Evolutionary conservation across 352 stramenopile genomes (phyloP).

Genomic region (Phytophthora constricta): DNA sequence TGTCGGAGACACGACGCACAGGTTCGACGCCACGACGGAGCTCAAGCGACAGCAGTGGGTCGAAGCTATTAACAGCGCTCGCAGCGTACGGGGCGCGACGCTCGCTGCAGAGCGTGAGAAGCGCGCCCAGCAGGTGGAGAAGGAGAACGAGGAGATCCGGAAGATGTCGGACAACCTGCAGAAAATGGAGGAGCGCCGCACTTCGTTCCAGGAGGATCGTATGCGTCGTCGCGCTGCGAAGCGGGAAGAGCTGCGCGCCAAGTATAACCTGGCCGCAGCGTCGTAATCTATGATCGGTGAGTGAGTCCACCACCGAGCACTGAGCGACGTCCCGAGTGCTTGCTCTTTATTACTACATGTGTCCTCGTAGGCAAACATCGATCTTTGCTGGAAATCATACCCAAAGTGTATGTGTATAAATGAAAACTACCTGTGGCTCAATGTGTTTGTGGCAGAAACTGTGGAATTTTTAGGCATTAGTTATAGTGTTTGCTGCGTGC

Average conservation of each 20-base stretch:
- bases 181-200: constrained; percentile 61
- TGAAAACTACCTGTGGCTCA: constrained; percentile 19
- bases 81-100: constrained; percentile 49
- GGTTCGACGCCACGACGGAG: constrained; percentile 56
- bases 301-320: constrained; percentile 3
- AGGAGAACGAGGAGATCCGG: constrained; percentile 68
- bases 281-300: constrained; percentile 34
- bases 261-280: constrained; percentile 65
- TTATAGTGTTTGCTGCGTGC: not conserved
- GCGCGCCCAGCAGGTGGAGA: constrained; percentile 58
- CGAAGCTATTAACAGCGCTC: constrained; percentile 57
- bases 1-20: constrained; percentile 56
- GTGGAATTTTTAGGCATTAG: not conserved
- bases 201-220: constrained; percentile 74
- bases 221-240: constrained; percentile 62
- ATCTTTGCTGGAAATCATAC: constrained; percentile 15
- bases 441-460: not conserved
- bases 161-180: constrained; percentile 57
- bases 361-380: constrained; percentile 15
- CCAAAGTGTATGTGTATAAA: constrained; percentile 27
- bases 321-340: constrained; percentile 7
- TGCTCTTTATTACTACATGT: constrained; percentile 21
- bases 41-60: constrained; percentile 69
- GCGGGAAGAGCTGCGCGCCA: constrained; percentile 69
- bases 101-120: constrained; percentile 57